These are phyloP conservation scores for Populus hybrid DNA, from an alignment of 441 rosid genomes.

Conservation along the genomic window DNA sequence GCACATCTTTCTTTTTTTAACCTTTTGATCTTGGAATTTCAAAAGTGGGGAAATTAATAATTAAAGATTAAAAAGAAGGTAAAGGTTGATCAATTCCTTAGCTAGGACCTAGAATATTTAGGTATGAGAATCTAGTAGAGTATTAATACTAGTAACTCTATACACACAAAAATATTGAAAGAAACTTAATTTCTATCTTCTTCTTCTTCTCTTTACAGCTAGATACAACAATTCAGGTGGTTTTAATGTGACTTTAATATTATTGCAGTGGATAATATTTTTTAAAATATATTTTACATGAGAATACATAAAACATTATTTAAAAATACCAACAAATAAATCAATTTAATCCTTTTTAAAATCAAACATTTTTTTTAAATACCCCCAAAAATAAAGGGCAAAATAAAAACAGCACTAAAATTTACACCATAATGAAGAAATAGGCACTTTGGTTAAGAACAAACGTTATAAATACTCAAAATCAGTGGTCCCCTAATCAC, in stretches of 20 bases:
- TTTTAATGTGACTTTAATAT: no score
- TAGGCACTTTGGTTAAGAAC: conserved; percentile 27
- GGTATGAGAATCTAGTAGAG: background rate
- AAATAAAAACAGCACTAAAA: background rate
- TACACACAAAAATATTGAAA: background rate
- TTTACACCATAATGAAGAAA: conserved; percentile 3
- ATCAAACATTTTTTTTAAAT: no score
- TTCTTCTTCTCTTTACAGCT: no score
- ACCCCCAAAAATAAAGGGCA: background rate
- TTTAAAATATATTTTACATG: no score
- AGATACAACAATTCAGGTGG: no score
- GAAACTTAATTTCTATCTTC: background rate
- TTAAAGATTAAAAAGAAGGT: background rate
- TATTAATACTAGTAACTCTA: background rate
- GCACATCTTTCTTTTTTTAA: background rate
- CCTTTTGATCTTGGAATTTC: background rate
- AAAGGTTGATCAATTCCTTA: background rate
- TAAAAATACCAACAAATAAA: no score
- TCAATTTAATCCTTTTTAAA: no score
- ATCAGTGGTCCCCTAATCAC: conserved; percentile 33
- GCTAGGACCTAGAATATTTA: background rate
- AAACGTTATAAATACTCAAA: conserved; percentile 22
- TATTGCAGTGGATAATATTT: no score
- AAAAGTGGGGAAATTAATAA: background rate
- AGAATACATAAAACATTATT: no score